These are phyloP conservation scores for Fusarium albidum DNA, from an alignment of 2,329 filamentous ascomycete species.

Conservation along the genomic window DNA sequence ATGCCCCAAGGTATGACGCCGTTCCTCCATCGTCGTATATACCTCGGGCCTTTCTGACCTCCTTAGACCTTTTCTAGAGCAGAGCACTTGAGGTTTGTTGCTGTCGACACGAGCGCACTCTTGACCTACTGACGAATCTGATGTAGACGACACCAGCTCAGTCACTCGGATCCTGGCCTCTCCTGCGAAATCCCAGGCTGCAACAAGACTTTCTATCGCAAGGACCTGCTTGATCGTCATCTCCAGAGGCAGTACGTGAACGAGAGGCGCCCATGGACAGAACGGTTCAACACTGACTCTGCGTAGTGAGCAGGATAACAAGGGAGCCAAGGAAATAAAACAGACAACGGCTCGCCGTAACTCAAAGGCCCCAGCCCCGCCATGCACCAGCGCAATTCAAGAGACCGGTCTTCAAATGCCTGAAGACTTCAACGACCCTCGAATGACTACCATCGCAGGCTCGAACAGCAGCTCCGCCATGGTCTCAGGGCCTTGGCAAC, in stretches of 20 bases:
- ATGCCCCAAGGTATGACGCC: slow-evolving; percentile 58
- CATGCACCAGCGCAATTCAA: slow-evolving; percentile 21
- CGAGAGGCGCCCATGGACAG: not conserved
- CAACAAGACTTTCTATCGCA: slow-evolving; percentile 64
- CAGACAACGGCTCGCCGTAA: slow-evolving; percentile 17
- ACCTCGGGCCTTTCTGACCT: slow-evolving; percentile 11
- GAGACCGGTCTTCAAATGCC: slow-evolving; percentile 34
- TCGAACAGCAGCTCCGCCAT: slow-evolving; percentile 20
- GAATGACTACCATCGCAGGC: slow-evolving; percentile 13
- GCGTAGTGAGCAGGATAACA: slow-evolving; percentile 34
- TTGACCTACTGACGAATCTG: slow-evolving; percentile 35
- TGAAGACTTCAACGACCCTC: slow-evolving; percentile 18
- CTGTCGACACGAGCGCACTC: not conserved
- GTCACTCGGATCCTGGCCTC: slow-evolving; percentile 63
- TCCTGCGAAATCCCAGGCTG: slow-evolving; percentile 62
- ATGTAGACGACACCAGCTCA: slow-evolving; percentile 66
- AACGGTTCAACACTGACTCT: slow-evolving; percentile 23
- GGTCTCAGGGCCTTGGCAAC: slow-evolving; percentile 34
- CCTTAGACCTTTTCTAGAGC: slow-evolving; percentile 67
- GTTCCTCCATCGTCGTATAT: not conserved
- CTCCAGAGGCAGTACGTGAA: slow-evolving; percentile 48
- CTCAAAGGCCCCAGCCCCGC: slow-evolving; percentile 27
- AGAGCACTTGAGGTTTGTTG: slow-evolving; percentile 65
- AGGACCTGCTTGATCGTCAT: slow-evolving; percentile 68
- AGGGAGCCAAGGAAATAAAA: slow-evolving; percentile 5